Base-by-base conservation (phyloP, 306 rosid genomes). In the Begonia loranthoides region DNA sequence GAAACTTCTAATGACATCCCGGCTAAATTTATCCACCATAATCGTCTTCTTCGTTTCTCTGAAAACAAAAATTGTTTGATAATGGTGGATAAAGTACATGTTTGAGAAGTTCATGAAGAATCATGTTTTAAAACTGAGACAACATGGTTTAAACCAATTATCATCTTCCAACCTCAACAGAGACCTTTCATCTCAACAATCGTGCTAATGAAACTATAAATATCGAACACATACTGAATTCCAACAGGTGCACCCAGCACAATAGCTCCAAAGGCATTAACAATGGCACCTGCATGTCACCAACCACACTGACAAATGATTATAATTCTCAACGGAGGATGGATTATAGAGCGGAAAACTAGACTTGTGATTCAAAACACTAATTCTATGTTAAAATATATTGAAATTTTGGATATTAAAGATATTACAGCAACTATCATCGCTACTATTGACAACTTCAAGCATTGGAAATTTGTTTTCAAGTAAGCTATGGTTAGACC, bases 181-280 rank as follows among this genome's bases (percentile, higher is more conserved):
- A 14, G 44, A 56, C 52, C 5, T 58, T 52, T 70, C 56, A 47
- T 44, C 49, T 36, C 49, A 63, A 19, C 55, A 56, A 12, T 13
- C 14, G 41, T 17, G 55, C 16, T 45, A 14, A 66, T 53, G 56
- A 62, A 57, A 58, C 38, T 11, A 39, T 39, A 39, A 59, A 52
- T 66, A 60, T 39, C 59, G 59, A 57, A 68, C 63, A 84, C 95
- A 64, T 90, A 90, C 95, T 68, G 84, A 66, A 50, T 54, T 61
- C 83, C 79, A 54, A 74, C 73, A 40, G 95, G 99, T 4, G 99
- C 87, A 51, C 95, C 94, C 76, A 90, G 70, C 49, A 83, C 83
- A 47, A 90, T 57, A 65, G 95, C 94, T 72, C 87, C 95, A 33
- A 90, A 70, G 41, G 79, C 78, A 70, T 60, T 82, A 52, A 90